Percentiles rank a stretch among this genome's conserved stretches.
These are phyloP conservation scores for Alternaria arborescens DNA, from an alignment of 2,329 filamentous ascomycete species.

Conservation along the genomic window DNA sequence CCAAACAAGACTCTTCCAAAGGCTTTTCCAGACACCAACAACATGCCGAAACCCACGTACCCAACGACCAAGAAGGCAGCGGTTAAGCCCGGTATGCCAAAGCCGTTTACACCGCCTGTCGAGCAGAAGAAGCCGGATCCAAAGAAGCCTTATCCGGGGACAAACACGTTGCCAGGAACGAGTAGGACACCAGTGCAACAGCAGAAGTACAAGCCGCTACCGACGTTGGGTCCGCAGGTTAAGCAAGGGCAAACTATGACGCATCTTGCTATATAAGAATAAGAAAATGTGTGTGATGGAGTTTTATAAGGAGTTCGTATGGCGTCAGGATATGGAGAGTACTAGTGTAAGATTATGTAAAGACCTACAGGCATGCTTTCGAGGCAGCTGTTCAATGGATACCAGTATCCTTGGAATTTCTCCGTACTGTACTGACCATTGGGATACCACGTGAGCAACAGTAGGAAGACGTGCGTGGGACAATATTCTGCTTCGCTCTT, in stretches of 20 bases:
- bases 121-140: conserved; percentile 24
- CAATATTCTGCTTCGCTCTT: too few relatives aligned
- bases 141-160: conserved; percentile 41
- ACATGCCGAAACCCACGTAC: conserved; percentile 27
- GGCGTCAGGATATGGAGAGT: not conserved
- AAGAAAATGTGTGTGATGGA: not conserved
- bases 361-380: too few relatives aligned
- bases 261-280: conserved; percentile 33
- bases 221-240: conserved; percentile 35
- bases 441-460: too few relatives aligned
- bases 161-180: conserved; percentile 40
- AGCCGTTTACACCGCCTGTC: conserved; percentile 34
- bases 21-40: conserved; percentile 14
- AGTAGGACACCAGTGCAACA: conserved; percentile 36
- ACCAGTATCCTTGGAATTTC: not conserved
- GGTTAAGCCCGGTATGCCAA: conserved; percentile 38
- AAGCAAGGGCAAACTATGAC: conserved; percentile 41
- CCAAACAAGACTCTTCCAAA: conserved; percentile 20
- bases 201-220: conserved; percentile 37
- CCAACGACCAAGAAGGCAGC: conserved; percentile 37
- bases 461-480: too few relatives aligned
- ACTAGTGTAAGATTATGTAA: not conserved
- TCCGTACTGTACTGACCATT: too few relatives aligned
- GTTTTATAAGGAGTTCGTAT: not conserved
- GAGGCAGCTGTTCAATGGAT: not conserved